A percentile compares a stretch with the other conserved stretches of the same genome.
phyloP scores from a whole-genome alignment of 148 eudicot species.

The Arbutus unedo region DNA sequence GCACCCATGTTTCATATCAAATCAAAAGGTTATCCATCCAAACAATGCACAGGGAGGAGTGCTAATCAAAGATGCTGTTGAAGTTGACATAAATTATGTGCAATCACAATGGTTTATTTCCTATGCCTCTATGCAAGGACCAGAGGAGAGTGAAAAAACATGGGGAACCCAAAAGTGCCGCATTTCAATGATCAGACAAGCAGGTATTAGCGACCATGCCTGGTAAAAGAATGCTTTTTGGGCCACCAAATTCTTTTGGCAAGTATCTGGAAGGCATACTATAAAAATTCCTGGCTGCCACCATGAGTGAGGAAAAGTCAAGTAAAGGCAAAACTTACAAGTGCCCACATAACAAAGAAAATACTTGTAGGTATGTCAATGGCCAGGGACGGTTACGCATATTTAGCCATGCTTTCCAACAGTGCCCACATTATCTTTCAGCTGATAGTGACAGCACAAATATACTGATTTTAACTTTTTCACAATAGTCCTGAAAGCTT shows the following conservation, averaged over 20 bases:
- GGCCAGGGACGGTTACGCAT: not conserved
- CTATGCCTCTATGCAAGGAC: not conserved
- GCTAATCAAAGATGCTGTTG: not conserved
- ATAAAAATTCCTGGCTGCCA: not conserved
- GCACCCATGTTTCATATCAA: not conserved
- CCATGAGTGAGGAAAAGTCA: not conserved
- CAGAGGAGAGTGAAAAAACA: not conserved
- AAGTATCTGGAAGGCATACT: not conserved
- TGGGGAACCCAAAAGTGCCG: not conserved
- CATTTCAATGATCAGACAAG: not conserved
- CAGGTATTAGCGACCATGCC: not conserved
- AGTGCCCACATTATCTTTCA: not conserved
- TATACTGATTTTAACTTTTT: not conserved
- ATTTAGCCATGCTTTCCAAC: not conserved
- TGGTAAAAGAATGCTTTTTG: not conserved
- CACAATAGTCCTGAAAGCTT: not conserved
- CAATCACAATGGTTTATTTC: not conserved
- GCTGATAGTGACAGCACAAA: not conserved
- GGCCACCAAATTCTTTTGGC: not conserved
- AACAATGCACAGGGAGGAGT: not conserved
- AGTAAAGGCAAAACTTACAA: not conserved
- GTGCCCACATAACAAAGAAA: not conserved
- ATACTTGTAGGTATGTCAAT: not conserved
- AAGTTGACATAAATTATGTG: not conserved
- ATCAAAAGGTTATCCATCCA: slow-evolving; percentile 5